Evolutionary conservation across 2,329 filamentous ascomycete species (phyloP).

Genomic region (Aspergillus cejpii): DNA sequence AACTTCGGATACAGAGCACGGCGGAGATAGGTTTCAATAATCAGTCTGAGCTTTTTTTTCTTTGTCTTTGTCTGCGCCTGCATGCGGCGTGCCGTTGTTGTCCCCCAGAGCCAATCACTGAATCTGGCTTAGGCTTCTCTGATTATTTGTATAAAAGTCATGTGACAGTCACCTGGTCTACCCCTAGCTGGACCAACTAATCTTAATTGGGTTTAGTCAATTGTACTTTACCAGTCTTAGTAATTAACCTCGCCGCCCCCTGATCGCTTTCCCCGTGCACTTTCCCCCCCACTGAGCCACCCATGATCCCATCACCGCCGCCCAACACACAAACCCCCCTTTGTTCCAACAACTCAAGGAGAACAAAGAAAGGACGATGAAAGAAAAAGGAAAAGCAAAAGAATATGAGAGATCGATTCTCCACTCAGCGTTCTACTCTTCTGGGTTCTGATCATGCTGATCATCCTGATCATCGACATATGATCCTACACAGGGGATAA

Average conservation of each 20-base stretch:
- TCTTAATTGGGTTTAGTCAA: background rate
- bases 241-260: too few relatives aligned
- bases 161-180: background rate
- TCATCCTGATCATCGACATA: too few relatives aligned
- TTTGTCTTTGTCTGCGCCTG: slow-evolving; percentile 15
- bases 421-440: background rate
- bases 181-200: background rate
- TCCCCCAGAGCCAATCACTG: slow-evolving; percentile 5
- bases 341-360: background rate
- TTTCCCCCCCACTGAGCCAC: background rate
- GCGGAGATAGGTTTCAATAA: slow-evolving; percentile 2
- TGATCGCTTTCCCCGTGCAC: background rate
- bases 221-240: too few relatives aligned
- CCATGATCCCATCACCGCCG: too few relatives aligned
- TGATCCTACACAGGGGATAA: too few relatives aligned
- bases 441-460: too few relatives aligned
- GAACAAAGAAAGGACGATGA: background rate
- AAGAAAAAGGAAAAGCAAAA: background rate
- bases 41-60: slow-evolving; percentile 31
- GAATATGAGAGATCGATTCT: background rate
- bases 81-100: slow-evolving; percentile 24
- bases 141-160: too few relatives aligned
- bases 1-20: too few relatives aligned
- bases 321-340: background rate
- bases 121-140: background rate